Conservation (phyloP, 192 early-diverging fungal genomes). For the Backusella mclennaniae region DNA sequence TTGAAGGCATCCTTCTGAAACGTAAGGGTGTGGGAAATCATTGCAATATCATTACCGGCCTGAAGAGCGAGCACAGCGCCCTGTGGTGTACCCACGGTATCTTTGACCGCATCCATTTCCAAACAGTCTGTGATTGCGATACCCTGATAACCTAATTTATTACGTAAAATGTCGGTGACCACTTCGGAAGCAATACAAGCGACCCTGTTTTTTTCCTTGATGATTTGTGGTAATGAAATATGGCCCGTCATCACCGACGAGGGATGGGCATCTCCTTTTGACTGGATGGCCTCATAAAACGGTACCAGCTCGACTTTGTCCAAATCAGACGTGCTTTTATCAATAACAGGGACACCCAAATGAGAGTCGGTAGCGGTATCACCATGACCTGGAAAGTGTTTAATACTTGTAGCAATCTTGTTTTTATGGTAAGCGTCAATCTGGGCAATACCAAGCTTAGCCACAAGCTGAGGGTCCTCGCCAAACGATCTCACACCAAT, state of each 20-base stretch:
- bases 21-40: slow-evolving; percentile 38
- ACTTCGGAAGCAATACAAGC: slow-evolving; percentile 36
- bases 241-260: slow-evolving; percentile 36
- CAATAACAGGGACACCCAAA: slow-evolving; percentile 38
- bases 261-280: slow-evolving; percentile 20
- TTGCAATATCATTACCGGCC: slow-evolving; percentile 37
- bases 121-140: slow-evolving; percentile 40
- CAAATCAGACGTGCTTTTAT: slow-evolving; percentile 29
- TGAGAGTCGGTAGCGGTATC: slow-evolving; percentile 43
- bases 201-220: slow-evolving; percentile 17
- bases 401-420: slow-evolving; percentile 33
- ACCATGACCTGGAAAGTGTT: slow-evolving; percentile 43
- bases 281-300: slow-evolving; percentile 25
- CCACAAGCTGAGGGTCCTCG: slow-evolving; percentile 34
- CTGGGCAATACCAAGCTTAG: slow-evolving; percentile 27
- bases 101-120: slow-evolving; percentile 41
- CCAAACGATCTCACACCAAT: slow-evolving; percentile 42
- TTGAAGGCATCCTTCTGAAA: slow-evolving; percentile 27
- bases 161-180: slow-evolving; percentile 26
- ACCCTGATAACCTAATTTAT: slow-evolving; percentile 31
- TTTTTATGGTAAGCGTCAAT: slow-evolving; percentile 27
- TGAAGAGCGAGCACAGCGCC: slow-evolving; percentile 32
- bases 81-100: slow-evolving; percentile 25
- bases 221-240: slow-evolving; percentile 33
- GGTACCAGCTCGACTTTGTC: slow-evolving; percentile 34